Base-by-base conservation (phyloP, 768 basidiomycete genomes). In the Suillus placidus region DNA sequence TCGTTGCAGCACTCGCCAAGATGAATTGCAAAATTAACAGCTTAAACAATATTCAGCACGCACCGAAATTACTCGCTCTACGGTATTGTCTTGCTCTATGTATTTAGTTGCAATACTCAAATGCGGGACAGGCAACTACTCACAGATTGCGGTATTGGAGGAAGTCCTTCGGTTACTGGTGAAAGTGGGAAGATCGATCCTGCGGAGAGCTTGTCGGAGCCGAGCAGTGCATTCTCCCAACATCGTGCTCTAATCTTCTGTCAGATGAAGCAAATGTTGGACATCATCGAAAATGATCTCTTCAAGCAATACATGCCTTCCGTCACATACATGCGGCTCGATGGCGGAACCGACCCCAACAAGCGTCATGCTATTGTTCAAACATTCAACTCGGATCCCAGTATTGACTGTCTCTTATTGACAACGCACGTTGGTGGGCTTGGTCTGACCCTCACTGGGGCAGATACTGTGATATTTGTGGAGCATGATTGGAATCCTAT, bases 401-500 rank as follows among this genome's bases (percentile, higher is more conserved):
- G 94, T 70, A 99, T 99, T 69, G 97, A 99, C 77, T 96, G 95
- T 68, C 83, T 99, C 20, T 82, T 99, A 12, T 83, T 99, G 64
- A 99, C 97, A 1, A 99, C 97, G 0, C 95, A 96, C 71, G 97
- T 99, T 54, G 97, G 97, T 64, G 97, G 97, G 3, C 81, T 99
- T 34, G 97, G 97, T 8, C 80, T 99, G 73, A 99, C 97, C 23
- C 80, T 99, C 68, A 99, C 97, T 0, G 97, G 97, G 26, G 97
- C 97, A 8, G 97, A 99, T 75, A 99, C 97, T 0, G 97, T 99
- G 65, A 97, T 99, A 68, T 99, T 99, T 72, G 94, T 99, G 61
- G 97, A 99, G 75, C 97, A 99, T 72, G 97, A 99, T 76, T 99
- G 97, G 97, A 99, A 99, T 76, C 97, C 97, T 8, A 97, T 97